Evolutionary conservation across 345 rosid genomes (phyloP).

Genomic region (Sonneratia caseolaris): DNA sequence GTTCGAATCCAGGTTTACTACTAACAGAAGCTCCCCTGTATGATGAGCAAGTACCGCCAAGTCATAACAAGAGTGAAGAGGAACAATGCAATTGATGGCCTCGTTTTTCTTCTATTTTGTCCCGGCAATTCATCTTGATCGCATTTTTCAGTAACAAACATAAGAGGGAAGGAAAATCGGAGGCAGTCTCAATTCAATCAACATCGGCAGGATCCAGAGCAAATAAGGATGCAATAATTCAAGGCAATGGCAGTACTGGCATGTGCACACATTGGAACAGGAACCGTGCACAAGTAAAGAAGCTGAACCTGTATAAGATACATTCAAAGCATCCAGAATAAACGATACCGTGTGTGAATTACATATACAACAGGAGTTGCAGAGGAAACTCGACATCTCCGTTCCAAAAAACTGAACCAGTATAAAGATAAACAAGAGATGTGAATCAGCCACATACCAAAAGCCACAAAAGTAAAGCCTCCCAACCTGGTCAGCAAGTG

Average conservation of each 20-base stretch:
- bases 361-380: conserved; percentile 4
- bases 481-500: conserved; percentile 53
- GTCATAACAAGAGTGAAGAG: conserved; percentile 15
- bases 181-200: background rate
- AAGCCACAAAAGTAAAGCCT: conserved; percentile 8
- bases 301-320: background rate
- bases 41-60: conserved; percentile 29
- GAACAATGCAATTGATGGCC: conserved; percentile 7
- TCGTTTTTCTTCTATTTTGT: background rate
- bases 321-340: background rate
- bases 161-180: background rate
- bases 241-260: background rate
- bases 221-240: background rate
- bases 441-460: conserved; percentile 15
- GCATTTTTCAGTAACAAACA: background rate
- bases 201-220: background rate
- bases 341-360: too few relatives aligned
- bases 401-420: background rate
- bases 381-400: background rate
- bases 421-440: conserved; percentile 1
- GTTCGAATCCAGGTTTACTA: background rate
- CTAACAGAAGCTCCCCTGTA: conserved; percentile 7
- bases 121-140: background rate
- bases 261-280: background rate
- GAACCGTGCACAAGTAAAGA: too few relatives aligned